These are phyloP conservation scores for Hypoxylon lenormandii DNA, from an alignment of 495 filamentous ascomycete species.

Conservation along the genomic window DNA sequence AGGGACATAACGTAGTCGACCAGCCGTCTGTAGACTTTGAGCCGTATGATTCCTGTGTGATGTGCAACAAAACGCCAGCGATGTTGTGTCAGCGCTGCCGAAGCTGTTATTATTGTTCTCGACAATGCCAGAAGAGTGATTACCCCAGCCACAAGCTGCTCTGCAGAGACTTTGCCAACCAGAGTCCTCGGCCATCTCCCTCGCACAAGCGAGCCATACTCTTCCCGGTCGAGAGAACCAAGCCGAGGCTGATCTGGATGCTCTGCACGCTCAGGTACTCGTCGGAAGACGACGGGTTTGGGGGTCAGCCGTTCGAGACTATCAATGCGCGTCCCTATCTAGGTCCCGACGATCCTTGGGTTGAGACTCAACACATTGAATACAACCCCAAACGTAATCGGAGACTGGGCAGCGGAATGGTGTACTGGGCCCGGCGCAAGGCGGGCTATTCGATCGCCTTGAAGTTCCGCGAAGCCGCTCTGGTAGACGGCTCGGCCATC, in stretches of 20 bases:
- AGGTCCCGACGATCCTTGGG: neutral
- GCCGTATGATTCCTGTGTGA: conserved; percentile 3
- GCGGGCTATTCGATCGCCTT: neutral
- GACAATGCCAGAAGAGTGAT: too few species aligned
- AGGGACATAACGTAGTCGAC: neutral
- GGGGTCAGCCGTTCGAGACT: neutral
- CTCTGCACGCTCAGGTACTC: neutral
- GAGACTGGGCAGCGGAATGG: neutral
- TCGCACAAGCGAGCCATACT: too few species aligned
- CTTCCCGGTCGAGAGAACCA: too few species aligned
- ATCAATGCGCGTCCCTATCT: neutral
- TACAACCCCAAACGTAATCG: neutral
- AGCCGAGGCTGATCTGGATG: too few species aligned
- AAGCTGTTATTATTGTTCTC: too few species aligned
- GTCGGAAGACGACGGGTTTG: neutral
- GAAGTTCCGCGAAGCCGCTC: neutral
- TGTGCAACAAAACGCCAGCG: conserved; percentile 1
- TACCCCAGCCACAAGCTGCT: too few species aligned
- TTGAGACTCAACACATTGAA: neutral
- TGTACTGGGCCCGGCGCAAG: neutral
- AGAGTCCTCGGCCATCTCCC: too few species aligned
- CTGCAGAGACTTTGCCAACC: too few species aligned
- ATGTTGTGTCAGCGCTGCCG: too few species aligned
- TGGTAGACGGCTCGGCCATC: neutral
- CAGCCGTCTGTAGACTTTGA: neutral